Percentiles rank a stretch among this genome's conserved stretches.
Evolutionary conservation across 495 filamentous ascomycete species (phyloP).

Genomic region (Penicillium verhagenii): DNA sequence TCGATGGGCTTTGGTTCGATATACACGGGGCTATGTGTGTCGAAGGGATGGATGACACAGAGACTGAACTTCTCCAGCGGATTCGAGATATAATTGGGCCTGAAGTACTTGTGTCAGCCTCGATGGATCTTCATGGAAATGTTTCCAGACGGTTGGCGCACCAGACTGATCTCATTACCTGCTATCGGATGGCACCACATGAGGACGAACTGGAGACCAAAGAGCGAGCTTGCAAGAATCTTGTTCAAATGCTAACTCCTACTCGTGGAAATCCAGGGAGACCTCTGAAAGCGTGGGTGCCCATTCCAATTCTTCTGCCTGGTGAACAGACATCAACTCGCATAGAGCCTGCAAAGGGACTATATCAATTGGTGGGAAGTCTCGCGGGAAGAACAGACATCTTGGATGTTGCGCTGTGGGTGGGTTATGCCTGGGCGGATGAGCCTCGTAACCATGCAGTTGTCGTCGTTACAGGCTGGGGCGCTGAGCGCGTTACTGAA

Average conservation of each 20-base stretch:
- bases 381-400: slow-evolving; percentile 43
- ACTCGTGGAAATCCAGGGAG: slow-evolving; percentile 1
- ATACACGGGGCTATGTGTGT: slow-evolving; percentile 62
- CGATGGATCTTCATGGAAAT: slow-evolving; percentile 60
- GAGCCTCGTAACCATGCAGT: slow-evolving; percentile 54
- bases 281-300: slow-evolving; percentile 57
- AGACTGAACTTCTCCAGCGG: slow-evolving; percentile 50
- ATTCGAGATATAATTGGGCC: slow-evolving; percentile 48
- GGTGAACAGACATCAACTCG: slow-evolving; percentile 60
- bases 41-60: slow-evolving; percentile 50
- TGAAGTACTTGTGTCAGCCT: slow-evolving; percentile 51
- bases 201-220: slow-evolving; percentile 52
- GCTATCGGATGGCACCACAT: slow-evolving; percentile 57
- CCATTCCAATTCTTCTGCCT: slow-evolving; percentile 53
- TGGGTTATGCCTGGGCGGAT: slow-evolving; percentile 61
- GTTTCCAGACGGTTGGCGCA: slow-evolving; percentile 52
- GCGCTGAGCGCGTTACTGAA: slow-evolving; percentile 28
- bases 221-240: slow-evolving; percentile 53
- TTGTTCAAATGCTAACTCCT: slow-evolving; percentile 39
- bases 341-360: slow-evolving; percentile 52
- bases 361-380: slow-evolving; percentile 49
- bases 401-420: slow-evolving; percentile 57
- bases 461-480: slow-evolving; percentile 54
- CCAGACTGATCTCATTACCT: slow-evolving; percentile 53
- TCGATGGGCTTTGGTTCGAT: slow-evolving; percentile 58